These are phyloP conservation scores for Paramecium caudatum DNA, from an alignment of 73 alveolate species.

Conservation along the genomic window DNA sequence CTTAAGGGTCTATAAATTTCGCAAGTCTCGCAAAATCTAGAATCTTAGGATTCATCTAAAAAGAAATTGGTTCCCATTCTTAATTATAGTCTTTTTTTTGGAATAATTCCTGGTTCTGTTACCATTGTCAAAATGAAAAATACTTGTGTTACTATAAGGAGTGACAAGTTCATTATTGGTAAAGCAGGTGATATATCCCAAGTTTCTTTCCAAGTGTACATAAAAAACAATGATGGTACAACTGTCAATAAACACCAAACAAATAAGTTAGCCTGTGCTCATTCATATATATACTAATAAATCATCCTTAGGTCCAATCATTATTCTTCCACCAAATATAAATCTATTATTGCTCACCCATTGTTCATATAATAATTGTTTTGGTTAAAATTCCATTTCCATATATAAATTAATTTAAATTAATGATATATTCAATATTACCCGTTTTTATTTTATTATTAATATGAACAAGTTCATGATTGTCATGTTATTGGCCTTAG, in stretches of 20 bases:
- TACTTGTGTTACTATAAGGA: constrained; percentile 35
- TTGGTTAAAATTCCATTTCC: constrained; percentile 14
- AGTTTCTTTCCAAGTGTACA: constrained; percentile 25
- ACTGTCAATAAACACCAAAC: constrained; percentile 66
- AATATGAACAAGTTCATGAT: not conserved
- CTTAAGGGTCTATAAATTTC: constrained; percentile 87
- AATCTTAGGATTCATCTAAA: constrained; percentile 59
- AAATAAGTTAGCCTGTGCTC: constrained; percentile 53
- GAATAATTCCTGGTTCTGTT: constrained; percentile 82
- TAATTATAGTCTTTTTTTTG: constrained; percentile 71
- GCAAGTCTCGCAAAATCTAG: constrained; percentile 83
- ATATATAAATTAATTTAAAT: not conserved
- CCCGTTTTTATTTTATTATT: constrained; percentile 15
- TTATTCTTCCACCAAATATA: constrained; percentile 58
- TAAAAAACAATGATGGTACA: constrained; percentile 42
- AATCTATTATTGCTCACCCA: constrained; percentile 78
- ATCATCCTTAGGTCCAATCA: constrained; percentile 78
- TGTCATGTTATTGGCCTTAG: not conserved
- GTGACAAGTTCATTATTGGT: constrained; percentile 46
- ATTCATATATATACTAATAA: not conserved
- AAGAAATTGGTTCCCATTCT: constrained; percentile 8
- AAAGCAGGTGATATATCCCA: constrained; percentile 74
- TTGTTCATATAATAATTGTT: constrained; percentile 4
- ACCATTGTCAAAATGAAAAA: constrained; percentile 66
- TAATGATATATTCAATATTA: no score